Base-by-base conservation (phyloP, 306 rosid species). In the Vicia faba region DNA sequence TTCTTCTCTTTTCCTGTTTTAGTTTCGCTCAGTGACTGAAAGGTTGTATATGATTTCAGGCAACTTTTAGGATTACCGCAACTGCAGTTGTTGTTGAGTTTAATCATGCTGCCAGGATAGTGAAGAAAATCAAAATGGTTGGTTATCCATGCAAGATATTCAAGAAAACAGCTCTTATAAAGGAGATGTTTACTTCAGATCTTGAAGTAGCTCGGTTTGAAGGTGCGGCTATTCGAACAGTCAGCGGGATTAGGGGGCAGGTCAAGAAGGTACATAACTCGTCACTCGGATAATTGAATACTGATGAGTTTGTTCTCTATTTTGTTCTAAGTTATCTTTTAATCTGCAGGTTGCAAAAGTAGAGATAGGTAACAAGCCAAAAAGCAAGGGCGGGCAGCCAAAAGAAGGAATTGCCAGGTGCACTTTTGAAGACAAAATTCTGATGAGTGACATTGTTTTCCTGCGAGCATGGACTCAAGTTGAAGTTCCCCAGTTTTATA, bases 391-490 rank as follows among this genome's bases (percentile, higher is more conserved):
- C 57, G 96, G 96, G 61, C 76, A 77, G 55, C 63, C 79, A 6
- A 89, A 76, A 71, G 99, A 90, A 83, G 99, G 99, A 82, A 86
- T 93, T 69, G 99, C 85, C 43, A 79, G 99, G 77, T 93, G 99
- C 80, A 86, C 97, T 44, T 93, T 93, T 18, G 99, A 93, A 83
- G 99, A 93, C 82, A 93, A 88, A 80, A 88, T 93, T 75, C 85
- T 87, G 81, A 93, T 93, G 99, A 90, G 99, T 38, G 99, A 93
- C 84, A 82, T 84, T 63, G 96, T 93, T 63, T 92, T 89, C 84
- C 71, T 93, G 84, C 87, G 90, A 16, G 97, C 96, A 33, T 90
- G 95, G 97, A 85, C 95, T 71, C 87, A 79, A 85, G 97, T 90
- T 25, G 96, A 88, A 63, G 89, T 88, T 68, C 97, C 99, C 64